Evolutionary conservation across 148 eudicot genomes (phyloP), one percentile per base, ranked within the genome.

Genomic region (Persicaria tinctoria): DNA sequence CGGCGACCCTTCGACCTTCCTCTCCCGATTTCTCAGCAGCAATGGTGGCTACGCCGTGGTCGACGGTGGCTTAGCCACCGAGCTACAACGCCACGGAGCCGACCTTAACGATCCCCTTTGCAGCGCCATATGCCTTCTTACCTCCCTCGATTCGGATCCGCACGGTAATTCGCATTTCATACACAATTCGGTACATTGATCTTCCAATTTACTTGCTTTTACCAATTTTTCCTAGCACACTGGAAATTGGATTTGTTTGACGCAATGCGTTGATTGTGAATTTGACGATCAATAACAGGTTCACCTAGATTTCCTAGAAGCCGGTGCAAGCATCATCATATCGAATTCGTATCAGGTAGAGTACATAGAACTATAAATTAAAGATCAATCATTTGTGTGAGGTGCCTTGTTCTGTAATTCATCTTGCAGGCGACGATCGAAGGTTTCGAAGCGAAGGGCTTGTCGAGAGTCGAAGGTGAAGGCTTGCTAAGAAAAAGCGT

Each of bases 251-350:
- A 32, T 32, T 32, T 32, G 41, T 32, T 32, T 32, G 3, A 32
- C 41, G 41, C 41, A 32, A 32, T 2, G 0, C 2, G 41, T 32
- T 32, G 41, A 32, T 32, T 1, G 11, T 9, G 57, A 9, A 53
- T 2, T 53, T 53, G 57, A 16, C n/a, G 10, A 16, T 23, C 71
- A 23, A 57, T 77, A 9, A 38, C 75, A 87, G 93, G 93, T 87
- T 10, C 90, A 89, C 84, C 80, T 89, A n/a, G 90, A 87, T 77
- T 87, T 85, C 80, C 86, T 87, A 77, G 87, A 87, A 76, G 90
- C 90, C 47, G 90, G 90, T 44, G 88, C 90, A 49, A 85, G 84
- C 77, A 82, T 87, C 46, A 83, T 87, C 12, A 80, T 82, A 75
- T 78, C 90, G 46, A 76, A 86, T 68, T 87, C 90, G 48, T 87